Conservation (phyloP, 2,329 filamentous ascomycete species). For the Lachnellula willkommii region DNA sequence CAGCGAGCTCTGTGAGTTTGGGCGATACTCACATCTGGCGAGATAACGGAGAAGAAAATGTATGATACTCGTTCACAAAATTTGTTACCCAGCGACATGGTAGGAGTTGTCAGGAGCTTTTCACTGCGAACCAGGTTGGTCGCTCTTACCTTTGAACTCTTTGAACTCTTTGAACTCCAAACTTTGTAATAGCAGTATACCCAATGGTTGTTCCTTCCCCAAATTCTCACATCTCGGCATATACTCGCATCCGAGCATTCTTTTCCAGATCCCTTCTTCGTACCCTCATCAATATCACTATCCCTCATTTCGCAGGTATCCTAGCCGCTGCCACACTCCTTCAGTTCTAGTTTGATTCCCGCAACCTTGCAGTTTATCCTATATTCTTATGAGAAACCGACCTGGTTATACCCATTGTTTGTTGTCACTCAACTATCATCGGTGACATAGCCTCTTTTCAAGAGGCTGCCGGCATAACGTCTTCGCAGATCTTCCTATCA, state of each 20-base stretch:
- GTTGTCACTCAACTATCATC: constrained; percentile 23
- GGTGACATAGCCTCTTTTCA: constrained; percentile 14
- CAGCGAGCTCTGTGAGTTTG: constrained; percentile 42
- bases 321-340: background rate
- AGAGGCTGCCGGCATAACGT: constrained; percentile 34
- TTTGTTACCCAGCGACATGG: background rate
- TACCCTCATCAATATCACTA: background rate
- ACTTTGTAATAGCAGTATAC: constrained; percentile 6
- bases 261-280: background rate
- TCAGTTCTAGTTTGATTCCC: background rate
- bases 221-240: background rate
- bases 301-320: background rate
- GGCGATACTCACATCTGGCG: constrained; percentile 49
- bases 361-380: background rate
- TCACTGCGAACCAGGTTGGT: background rate
- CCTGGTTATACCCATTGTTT: constrained; percentile 17
- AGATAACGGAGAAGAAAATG: constrained; percentile 32
- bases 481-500: constrained; percentile 44
- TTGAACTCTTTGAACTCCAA: background rate
- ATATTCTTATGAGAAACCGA: background rate
- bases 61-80: constrained; percentile 17
- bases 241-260: background rate
- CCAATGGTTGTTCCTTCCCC: background rate
- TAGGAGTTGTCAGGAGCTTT: constrained; percentile 13
- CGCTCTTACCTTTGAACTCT: constrained; percentile 11